Conservation (phyloP, 768 basidiomycete species). For the Collybiopsis confluens region DNA sequence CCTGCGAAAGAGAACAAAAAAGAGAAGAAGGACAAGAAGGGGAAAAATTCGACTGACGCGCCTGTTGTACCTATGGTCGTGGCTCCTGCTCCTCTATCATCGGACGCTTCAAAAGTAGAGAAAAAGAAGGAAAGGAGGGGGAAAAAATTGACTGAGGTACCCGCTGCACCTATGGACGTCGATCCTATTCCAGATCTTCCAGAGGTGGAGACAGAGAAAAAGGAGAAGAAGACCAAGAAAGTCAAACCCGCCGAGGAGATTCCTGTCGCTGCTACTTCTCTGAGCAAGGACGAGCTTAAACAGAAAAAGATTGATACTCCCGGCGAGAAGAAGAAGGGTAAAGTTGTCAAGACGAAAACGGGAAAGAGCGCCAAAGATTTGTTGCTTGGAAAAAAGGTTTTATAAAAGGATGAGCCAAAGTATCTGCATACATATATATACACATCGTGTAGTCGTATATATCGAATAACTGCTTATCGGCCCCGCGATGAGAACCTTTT, state of each 20-base stretch:
- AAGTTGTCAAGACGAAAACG: constrained; percentile 28
- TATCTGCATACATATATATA: too few relatives aligned
- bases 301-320: constrained; percentile 41
- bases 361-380: constrained; percentile 52
- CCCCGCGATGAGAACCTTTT: too few relatives aligned
- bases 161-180: too few relatives aligned
- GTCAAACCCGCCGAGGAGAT: background rate
- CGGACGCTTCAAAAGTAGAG: background rate
- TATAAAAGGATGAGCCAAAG: too few relatives aligned
- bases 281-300: constrained; percentile 47
- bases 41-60: constrained; percentile 8
- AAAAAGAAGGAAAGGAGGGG: constrained; percentile 5
- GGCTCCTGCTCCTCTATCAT: background rate
- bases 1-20: constrained; percentile 9
- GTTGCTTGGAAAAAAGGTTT: constrained; percentile 49
- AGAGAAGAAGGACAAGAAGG: constrained; percentile 16
- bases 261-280: constrained; percentile 12
- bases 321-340: constrained; percentile 59
- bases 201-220: background rate
- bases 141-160: too few relatives aligned
- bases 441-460: too few relatives aligned
- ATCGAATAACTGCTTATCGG: too few relatives aligned
- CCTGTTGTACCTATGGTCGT: background rate
- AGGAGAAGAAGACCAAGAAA: constrained; percentile 8
- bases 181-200: too few relatives aligned